Percentiles rank a stretch among this genome's conserved stretches.
Conservation (phyloP, 2,329 filamentous ascomycete species). For the Penicillium sp. region DNA sequence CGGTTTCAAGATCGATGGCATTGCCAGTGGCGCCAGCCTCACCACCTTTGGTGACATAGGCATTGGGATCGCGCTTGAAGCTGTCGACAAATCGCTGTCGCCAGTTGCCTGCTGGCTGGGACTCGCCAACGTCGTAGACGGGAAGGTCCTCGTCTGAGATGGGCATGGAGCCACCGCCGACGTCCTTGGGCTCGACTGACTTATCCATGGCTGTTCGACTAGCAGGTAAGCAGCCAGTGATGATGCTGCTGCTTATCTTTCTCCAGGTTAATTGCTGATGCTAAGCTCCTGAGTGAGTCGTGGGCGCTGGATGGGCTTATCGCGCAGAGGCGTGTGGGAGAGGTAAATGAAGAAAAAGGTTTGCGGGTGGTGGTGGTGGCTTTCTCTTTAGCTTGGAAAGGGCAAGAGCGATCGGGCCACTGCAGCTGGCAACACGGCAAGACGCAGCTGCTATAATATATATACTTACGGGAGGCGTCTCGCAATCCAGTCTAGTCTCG, state of each 20-base stretch:
- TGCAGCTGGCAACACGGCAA: background rate
- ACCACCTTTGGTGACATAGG: conserved; percentile 29
- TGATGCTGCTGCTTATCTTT: background rate
- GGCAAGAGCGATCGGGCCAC: conserved; percentile 9
- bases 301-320: background rate
- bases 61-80: conserved; percentile 45
- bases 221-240: background rate
- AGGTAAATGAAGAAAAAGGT: background rate
- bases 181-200: conserved; percentile 25
- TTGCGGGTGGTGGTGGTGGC: background rate
- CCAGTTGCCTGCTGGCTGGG: conserved; percentile 21
- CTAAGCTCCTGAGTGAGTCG: background rate
- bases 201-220: conserved; percentile 28
- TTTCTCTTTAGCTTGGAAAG: background rate
- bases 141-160: conserved; percentile 23
- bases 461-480: background rate
- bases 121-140: conserved; percentile 30
- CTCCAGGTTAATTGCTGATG: background rate
- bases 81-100: conserved; percentile 36
- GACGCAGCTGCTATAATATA: background rate
- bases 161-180: conserved; percentile 14
- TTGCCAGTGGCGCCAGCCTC: conserved; percentile 49
- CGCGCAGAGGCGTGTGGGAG: background rate
- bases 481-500: no score
- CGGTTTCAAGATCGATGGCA: conserved; percentile 61